These are phyloP conservation scores for Tricladium varicosporioides DNA, from an alignment of 2,329 filamentous ascomycete species.

Conservation along the genomic window DNA sequence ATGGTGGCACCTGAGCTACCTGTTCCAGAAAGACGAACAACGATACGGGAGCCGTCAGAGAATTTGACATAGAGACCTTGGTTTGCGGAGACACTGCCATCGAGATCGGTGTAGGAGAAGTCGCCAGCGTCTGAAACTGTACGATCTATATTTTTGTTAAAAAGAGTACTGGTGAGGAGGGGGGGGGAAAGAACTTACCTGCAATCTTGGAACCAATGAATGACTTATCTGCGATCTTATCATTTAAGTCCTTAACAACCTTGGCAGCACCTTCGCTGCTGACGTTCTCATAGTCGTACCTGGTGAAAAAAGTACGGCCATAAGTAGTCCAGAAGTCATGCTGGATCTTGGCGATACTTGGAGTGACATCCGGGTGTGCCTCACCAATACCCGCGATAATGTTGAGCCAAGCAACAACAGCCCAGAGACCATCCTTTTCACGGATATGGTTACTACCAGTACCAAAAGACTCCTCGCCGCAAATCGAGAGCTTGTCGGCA, in stretches of 20 bases:
- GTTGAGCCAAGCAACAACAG: slow-evolving; percentile 95
- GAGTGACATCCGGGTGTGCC: slow-evolving; percentile 73
- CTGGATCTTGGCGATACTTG: slow-evolving; percentile 94
- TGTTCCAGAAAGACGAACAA: slow-evolving; percentile 91
- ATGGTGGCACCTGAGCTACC: slow-evolving; percentile 95
- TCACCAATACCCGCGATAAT: slow-evolving; percentile 94
- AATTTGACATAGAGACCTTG: slow-evolving; percentile 95
- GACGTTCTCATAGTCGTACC: slow-evolving; percentile 97
- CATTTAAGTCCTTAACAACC: slow-evolving; percentile 77
- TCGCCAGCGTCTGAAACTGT: slow-evolving; percentile 89
- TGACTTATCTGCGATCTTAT: slow-evolving; percentile 67
- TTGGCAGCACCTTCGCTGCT: slow-evolving; percentile 89
- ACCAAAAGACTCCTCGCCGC: slow-evolving; percentile 96
- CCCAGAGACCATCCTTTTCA: slow-evolving; percentile 98
- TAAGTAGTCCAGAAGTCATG: slow-evolving; percentile 96
- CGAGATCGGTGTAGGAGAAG: slow-evolving; percentile 98
- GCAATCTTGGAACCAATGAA: slow-evolving; percentile 83
- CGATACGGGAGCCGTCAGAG: slow-evolving; percentile 89
- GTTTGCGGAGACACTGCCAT: slow-evolving; percentile 92
- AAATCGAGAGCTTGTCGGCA: slow-evolving; percentile 94
- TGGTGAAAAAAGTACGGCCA: slow-evolving; percentile 97
- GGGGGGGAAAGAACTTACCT: slow-evolving; percentile 55
- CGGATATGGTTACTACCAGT: slow-evolving; percentile 98
- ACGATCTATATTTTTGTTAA: slow-evolving; percentile 49
- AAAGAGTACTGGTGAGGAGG: no score